phyloP scores from a whole-genome alignment of 768 basidiomycete genomes.

The Lactarius akahatsu region DNA sequence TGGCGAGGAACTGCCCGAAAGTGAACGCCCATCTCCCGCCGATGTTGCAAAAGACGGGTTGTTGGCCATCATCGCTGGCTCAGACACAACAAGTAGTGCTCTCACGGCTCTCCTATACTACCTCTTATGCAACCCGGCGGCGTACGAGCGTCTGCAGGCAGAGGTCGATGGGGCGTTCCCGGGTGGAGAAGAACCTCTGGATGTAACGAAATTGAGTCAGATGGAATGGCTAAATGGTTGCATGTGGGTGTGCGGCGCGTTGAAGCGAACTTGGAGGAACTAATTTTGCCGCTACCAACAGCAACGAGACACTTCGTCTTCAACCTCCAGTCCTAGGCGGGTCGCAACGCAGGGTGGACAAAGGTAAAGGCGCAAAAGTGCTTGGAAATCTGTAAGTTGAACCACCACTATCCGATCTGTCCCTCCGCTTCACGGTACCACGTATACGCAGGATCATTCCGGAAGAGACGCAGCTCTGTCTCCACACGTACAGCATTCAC shows the following conservation, averaged over 20 bases:
- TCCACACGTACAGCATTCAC: constrained; percentile 3
- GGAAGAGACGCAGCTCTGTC: constrained; percentile 3
- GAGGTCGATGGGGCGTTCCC: constrained; percentile 1
- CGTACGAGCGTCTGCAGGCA: not conserved
- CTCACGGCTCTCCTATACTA: not conserved
- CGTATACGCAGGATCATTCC: not conserved
- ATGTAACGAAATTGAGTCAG: not conserved
- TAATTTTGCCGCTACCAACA: not conserved
- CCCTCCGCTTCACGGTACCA: too few species aligned
- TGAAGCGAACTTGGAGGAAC: not conserved
- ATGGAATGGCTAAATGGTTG: constrained; percentile 15
- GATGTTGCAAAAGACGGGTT: not conserved
- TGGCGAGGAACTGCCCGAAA: not conserved
- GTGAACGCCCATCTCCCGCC: not conserved
- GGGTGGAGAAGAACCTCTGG: constrained; percentile 5
- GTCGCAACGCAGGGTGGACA: not conserved
- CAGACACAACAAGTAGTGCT: not conserved
- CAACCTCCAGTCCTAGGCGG: constrained; percentile 2
- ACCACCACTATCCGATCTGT: too few species aligned
- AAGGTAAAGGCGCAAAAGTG: not conserved
- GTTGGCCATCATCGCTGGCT: not conserved
- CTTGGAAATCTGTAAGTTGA: constrained; percentile 3
- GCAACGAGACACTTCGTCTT: constrained; percentile 3
- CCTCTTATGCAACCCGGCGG: not conserved
- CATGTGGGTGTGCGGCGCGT: constrained; percentile 1